phyloP scores from a whole-genome alignment of 2,329 filamentous ascomycete species.

The Curvularia sp. region DNA sequence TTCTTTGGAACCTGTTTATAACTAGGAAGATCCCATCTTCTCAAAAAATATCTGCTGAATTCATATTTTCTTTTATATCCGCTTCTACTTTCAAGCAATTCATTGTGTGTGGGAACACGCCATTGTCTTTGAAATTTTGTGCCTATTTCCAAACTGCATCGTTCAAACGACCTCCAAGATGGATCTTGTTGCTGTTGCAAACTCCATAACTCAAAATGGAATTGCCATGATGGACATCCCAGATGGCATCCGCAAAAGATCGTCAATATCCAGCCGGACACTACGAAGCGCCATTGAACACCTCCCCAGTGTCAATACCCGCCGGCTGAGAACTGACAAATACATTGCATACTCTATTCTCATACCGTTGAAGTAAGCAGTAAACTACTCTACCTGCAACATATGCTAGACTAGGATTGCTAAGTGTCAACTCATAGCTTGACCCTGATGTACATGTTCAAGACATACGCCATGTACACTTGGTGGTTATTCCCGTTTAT shows the following conservation, averaged over 20 bases:
- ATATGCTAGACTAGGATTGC: neutral
- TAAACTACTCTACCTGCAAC: too few species aligned
- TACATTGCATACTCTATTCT: constrained; percentile 1
- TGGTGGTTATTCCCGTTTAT: constrained; percentile 3
- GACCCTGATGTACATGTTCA: constrained; percentile 5
- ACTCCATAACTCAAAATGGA: neutral
- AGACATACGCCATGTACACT: neutral
- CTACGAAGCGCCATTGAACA: constrained; percentile 12
- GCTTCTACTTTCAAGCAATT: neutral
- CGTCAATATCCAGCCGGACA: neutral
- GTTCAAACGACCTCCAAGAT: neutral
- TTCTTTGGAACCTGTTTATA: neutral
- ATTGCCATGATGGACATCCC: neutral
- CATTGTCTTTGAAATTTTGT: neutral
- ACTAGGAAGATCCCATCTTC: neutral
- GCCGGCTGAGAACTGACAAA: constrained; percentile 9
- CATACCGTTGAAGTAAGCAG: constrained; percentile 9
- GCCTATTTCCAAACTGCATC: neutral
- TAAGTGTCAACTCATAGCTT: neutral
- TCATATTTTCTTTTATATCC: neutral
- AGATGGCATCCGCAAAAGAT: neutral
- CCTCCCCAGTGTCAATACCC: constrained; percentile 1
- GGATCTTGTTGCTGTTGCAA: neutral
- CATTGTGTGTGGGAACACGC: neutral
- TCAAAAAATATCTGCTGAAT: neutral